Base-by-base conservation (phyloP, 768 basidiomycete species). In the Sistotremastrum suecicum region DNA sequence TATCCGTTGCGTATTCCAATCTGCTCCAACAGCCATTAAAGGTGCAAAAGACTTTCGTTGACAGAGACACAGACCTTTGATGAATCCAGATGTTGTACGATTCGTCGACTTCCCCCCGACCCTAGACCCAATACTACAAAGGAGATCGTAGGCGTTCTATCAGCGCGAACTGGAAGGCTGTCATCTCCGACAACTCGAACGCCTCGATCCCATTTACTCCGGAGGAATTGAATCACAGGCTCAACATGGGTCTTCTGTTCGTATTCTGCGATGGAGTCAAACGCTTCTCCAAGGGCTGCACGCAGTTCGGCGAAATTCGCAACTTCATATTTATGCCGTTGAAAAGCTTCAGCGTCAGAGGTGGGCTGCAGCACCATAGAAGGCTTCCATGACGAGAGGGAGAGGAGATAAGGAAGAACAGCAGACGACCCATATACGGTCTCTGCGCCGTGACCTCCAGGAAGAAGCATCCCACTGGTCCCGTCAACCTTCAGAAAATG, bases 1-100 rank as follows among this genome's bases (percentile, higher is more conserved):
- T 61, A 55, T 7, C 60, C 60, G 42, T 52, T 60, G 34, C 58
- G 54, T 28, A 61, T 57, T 3, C 60, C 58, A 39, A 60, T 56
- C 58, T 61, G 45, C 30, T 4, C 43, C 7, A 1, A 20, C 20
- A 20, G 2, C 2, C 20, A 20, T 20, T 20, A 20, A 20, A 2
- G 0, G 29, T 6, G 44, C 20, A 32, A 44, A 7, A 2, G 37
- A 20, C 6, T 30, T 34, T 31, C 33, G 7, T 4, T n/a, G 5
- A 6, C 30, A 3, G 37, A 7, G 12, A 32, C n/a, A 32, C 3
- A 0, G 9, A 9, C 12, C 20, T 20, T 5, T 11, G 6, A 34
- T 37, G 38, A 2, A 1, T 61, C 57, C 37, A 60, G 52, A 29
- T 36, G 34, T 33, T 44, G 50, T 2, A 61, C 60, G 12, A 61